These are phyloP conservation scores for Salix koriyanagi DNA, from an alignment of 345 rosid genomes.

Conservation along the genomic window DNA sequence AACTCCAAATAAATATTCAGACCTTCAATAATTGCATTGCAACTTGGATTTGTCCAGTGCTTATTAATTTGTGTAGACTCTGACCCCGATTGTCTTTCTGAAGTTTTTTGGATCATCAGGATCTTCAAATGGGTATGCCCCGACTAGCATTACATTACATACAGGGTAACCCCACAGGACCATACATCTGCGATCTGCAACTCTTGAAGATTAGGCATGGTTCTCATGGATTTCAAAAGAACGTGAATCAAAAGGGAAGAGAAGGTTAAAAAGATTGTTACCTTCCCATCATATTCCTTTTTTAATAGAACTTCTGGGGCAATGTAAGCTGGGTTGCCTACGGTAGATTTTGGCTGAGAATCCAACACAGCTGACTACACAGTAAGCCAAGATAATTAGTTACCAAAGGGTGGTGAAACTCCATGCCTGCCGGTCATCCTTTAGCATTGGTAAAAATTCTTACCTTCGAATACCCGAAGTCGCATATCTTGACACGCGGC, in stretches of 20 bases:
- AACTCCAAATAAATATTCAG: neutral
- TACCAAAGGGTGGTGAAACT: neutral
- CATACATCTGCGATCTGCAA: constrained; percentile 23
- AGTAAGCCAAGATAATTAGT: constrained; percentile 3
- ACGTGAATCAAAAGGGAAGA: neutral
- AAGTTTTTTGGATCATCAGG: constrained; percentile 25
- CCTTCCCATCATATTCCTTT: constrained; percentile 87
- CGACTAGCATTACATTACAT: constrained; percentile 26
- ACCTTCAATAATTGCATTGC: neutral
- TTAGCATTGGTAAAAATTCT: neutral
- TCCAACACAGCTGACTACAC: constrained; percentile 72
- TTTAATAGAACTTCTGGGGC: constrained; percentile 78
- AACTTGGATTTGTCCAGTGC: no score
- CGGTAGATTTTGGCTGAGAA: constrained; percentile 92
- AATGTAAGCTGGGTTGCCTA: constrained; percentile 92
- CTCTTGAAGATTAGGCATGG: constrained; percentile 6
- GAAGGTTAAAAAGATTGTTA: constrained; percentile 12
- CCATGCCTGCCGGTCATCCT: neutral
- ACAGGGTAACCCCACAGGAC: constrained; percentile 25
- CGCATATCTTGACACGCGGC: constrained; percentile 84
- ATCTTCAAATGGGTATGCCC: constrained; percentile 26
- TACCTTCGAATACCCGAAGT: constrained; percentile 86
- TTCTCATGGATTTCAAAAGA: neutral
- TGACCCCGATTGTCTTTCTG: constrained; percentile 22
- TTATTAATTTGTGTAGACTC: neutral